Evolutionary conservation across 768 basidiomycete species (phyloP), one percentile per base, ranked within the genome.

Genomic region (Paxillus rubicundulus): DNA sequence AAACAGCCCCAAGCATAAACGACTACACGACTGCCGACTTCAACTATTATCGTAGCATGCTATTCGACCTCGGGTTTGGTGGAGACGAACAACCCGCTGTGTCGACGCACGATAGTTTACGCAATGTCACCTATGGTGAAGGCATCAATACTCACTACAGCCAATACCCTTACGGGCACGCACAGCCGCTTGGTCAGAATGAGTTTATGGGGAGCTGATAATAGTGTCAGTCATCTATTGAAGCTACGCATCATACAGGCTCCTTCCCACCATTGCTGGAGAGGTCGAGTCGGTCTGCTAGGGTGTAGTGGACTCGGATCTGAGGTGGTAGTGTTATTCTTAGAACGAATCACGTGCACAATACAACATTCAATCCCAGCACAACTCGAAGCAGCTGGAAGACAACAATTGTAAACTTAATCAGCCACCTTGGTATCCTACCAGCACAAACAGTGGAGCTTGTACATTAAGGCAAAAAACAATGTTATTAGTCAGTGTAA

Each of bases 11-110:
- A 27, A 47, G 53, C 7, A 41, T 67, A 24, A 43, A 52, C 13
- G 52, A 28, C 10, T 67, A 67, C 39, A 67, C 66, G 20, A 12
- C 83, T 57, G 74, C 77, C n/a, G 87, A 90, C 64, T 78, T 79
- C 10, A 74, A 81, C 49, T 90, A 90, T 67, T 88, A 82, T 77
- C 80, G 81, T 58, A 81, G 81, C 53, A 89, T 90, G 86, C 82
- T 87, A 58, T 70, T 84, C 41, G 86, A 89, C 57, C 78, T 88
- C 14, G 87, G 87, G 18, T 85, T 84, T 57, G 82, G 82, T 17
- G 82, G 64, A 37, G 66, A 63, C 21, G 72, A 73, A 12, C 68
- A 52, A 38, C 58, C 58, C 18, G 61, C 58, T 40, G 44, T 55
- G 18, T 24, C 60, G 21, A 45, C 55, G 34, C 57, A 52, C 37